Evolutionary conservation across 257 asterid species (phyloP).

Genomic region (Nicotiana benthamiana): DNA sequence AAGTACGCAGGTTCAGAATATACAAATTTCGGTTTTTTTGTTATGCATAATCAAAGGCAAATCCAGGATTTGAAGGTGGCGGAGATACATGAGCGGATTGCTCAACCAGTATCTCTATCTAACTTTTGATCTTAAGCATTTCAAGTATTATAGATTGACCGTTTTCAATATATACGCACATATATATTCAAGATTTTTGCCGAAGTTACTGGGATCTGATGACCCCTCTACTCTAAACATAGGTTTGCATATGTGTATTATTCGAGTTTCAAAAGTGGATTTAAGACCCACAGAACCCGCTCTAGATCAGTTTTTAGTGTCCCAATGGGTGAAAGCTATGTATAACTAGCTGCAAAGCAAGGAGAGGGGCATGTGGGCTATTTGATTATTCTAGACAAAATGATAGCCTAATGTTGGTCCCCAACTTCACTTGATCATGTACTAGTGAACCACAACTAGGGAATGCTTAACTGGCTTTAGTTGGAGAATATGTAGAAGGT

Average conservation of each 20-base stretch:
- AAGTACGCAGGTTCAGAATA: neutral
- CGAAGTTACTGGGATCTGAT: fast-evolving
- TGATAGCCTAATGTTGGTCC: constrained; percentile 30
- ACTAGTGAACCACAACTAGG: neutral
- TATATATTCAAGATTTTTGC: too few species aligned
- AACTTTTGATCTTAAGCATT: too few species aligned
- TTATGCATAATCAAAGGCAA: too few species aligned
- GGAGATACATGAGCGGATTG: too few species aligned
- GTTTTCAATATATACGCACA: too few species aligned
- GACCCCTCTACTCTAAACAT: too few species aligned
- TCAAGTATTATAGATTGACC: too few species aligned
- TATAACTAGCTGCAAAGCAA: neutral
- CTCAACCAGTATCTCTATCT: too few species aligned
- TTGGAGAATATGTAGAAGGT: neutral
- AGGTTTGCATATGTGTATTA: neutral
- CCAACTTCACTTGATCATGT: neutral
- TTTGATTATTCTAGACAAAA: constrained; percentile 30
- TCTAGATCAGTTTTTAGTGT: neutral
- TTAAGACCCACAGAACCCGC: too few species aligned
- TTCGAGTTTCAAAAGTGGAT: neutral
- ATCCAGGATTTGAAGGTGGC: too few species aligned
- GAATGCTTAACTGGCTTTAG: constrained; percentile 4
- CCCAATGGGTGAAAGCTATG: neutral
- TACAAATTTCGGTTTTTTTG: too few species aligned
- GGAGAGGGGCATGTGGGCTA: constrained; percentile 17